Conservation (phyloP, 2,329 filamentous ascomycete genomes). For the Penicillium sp. region DNA sequence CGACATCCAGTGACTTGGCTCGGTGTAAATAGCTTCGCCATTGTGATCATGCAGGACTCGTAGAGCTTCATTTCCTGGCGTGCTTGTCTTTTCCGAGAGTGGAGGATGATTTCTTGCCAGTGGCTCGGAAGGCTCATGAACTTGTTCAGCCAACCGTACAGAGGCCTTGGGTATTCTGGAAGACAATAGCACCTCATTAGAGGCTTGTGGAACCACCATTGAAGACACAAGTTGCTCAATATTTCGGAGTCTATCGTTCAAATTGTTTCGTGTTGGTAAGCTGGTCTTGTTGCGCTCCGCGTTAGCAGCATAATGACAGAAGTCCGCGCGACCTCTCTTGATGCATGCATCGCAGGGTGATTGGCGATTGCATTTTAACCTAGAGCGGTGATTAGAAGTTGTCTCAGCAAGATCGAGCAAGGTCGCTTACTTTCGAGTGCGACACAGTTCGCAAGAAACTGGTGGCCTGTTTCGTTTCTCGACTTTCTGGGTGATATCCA, state of each 20-base stretch:
- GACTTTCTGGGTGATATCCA: background rate
- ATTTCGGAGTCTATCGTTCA: slow-evolving; percentile 12
- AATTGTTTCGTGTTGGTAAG: background rate
- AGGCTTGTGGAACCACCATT: background rate
- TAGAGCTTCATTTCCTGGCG: background rate
- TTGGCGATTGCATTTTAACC: slow-evolving; percentile 12
- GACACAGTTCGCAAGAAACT: slow-evolving; percentile 16
- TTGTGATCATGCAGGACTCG: slow-evolving; percentile 1
- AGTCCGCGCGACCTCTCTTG: slow-evolving; percentile 1
- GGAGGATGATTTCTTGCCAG: background rate
- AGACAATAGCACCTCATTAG: background rate
- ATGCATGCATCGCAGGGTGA: slow-evolving; percentile 12
- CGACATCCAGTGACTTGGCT: slow-evolving; percentile 17
- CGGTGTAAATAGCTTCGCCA: slow-evolving; percentile 6
- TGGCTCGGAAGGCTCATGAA: background rate
- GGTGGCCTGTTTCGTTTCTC: slow-evolving; percentile 17
- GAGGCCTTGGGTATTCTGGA: background rate
- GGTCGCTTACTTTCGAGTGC: slow-evolving; percentile 13
- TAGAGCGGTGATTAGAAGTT: background rate
- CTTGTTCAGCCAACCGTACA: background rate
- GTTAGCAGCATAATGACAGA: slow-evolving; percentile 13
- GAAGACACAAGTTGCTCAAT: slow-evolving; percentile 14
- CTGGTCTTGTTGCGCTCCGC: slow-evolving; percentile 7
- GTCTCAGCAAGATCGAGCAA: background rate
- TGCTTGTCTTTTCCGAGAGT: background rate